Percentiles rank a stretch among this genome's conserved stretches.
phyloP scores from a whole-genome alignment of 345 rosid genomes.

The Acer saccharum region DNA sequence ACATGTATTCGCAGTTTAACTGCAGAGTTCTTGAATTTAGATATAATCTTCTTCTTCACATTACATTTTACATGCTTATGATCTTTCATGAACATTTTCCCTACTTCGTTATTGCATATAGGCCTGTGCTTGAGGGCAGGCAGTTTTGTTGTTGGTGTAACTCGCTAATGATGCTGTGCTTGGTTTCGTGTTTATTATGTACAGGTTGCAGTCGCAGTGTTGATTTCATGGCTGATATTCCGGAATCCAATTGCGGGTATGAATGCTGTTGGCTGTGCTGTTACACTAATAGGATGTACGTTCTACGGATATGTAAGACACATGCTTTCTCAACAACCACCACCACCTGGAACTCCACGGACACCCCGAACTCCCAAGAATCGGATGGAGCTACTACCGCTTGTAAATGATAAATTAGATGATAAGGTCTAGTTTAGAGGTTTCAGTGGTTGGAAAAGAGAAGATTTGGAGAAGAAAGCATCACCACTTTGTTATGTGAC shows the following conservation, averaged over 20 bases:
- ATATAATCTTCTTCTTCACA: not conserved
- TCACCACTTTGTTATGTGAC: slow-evolving; percentile 12
- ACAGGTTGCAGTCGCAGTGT: slow-evolving; percentile 95
- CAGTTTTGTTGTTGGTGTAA: not conserved
- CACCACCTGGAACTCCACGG: slow-evolving; percentile 79
- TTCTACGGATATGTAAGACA: slow-evolving; percentile 95
- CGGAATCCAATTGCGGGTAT: slow-evolving; percentile 79
- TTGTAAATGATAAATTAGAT: slow-evolving; percentile 89
- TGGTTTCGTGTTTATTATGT: not conserved
- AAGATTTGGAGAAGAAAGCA: not conserved
- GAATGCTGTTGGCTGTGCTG: slow-evolving; percentile 94
- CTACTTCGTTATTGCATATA: not conserved
- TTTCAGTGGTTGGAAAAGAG: slow-evolving; percentile 13
- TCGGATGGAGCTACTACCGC: slow-evolving; percentile 80
- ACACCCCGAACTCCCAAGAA: slow-evolving; percentile 86
- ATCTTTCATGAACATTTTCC: not conserved
- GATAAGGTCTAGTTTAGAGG: slow-evolving; percentile 60
- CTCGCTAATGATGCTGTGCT: not conserved
- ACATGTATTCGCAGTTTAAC: not conserved
- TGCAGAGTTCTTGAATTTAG: not conserved
- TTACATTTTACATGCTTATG: not conserved
- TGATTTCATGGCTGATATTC: slow-evolving; percentile 94
- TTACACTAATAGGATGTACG: slow-evolving; percentile 91
- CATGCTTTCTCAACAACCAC: slow-evolving; percentile 72
- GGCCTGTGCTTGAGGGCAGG: not conserved